Conservation (phyloP, 2,329 filamentous ascomycete genomes). For the Venturia asperata region DNA sequence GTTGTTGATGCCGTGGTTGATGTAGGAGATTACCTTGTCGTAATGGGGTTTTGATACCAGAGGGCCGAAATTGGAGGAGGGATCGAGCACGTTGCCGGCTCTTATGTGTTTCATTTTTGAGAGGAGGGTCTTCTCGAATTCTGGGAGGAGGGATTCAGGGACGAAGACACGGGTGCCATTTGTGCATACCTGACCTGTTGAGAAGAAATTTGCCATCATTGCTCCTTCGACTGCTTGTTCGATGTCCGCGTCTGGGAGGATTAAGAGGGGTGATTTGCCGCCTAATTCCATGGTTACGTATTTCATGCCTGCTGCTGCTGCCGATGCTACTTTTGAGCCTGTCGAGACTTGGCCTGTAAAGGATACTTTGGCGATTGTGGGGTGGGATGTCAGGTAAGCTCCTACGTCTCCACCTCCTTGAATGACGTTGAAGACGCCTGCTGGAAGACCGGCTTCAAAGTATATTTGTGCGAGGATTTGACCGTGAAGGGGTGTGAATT, state of each 20-base stretch:
- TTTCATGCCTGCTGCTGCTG: constrained; percentile 74
- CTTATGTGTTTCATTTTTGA: constrained; percentile 65
- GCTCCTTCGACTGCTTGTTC: constrained; percentile 79
- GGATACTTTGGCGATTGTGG: constrained; percentile 71
- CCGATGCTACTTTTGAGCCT: constrained; percentile 70
- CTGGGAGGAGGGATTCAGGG: constrained; percentile 54
- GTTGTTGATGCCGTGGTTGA: constrained; percentile 62
- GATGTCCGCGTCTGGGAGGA: constrained; percentile 72
- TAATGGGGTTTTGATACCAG: constrained; percentile 67
- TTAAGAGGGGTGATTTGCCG: constrained; percentile 73
- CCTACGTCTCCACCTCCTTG: constrained; percentile 75
- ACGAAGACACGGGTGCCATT: constrained; percentile 88
- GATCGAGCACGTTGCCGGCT: constrained; percentile 64
- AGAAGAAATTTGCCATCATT: constrained; percentile 93
- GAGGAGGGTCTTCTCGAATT: constrained; percentile 62
- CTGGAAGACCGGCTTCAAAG: constrained; percentile 68
- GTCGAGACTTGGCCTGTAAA: constrained; percentile 85
- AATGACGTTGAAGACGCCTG: constrained; percentile 80
- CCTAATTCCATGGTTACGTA: constrained; percentile 89
- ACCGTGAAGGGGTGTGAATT: constrained; percentile 78
- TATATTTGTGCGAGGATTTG: constrained; percentile 69
- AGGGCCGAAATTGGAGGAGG: constrained; percentile 73
- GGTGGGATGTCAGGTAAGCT: constrained; percentile 65
- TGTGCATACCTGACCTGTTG: constrained; percentile 84
- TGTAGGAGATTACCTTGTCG: constrained; percentile 72